Evolutionary conservation across 495 filamentous ascomycete species (phyloP), one percentile per base, ranked within the genome.

Genomic region (Lasiosphaeria ovina): DNA sequence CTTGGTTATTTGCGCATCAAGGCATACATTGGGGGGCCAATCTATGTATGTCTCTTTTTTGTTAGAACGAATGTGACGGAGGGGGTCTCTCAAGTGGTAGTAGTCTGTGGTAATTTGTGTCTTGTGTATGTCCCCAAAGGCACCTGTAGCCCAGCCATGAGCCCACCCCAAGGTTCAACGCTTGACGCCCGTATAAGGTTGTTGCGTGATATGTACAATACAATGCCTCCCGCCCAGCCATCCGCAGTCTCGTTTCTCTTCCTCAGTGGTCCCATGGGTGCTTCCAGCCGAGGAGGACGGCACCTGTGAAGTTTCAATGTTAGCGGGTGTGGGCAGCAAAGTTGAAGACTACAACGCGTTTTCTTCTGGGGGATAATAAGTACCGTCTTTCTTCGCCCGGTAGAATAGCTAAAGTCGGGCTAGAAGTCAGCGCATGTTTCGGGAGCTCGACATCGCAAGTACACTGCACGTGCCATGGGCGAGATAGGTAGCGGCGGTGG

Each of bases 201-300:
- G 24, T 2, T 24, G 24, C 24, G 24, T 24, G 24, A 50, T 67
- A 67, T 69, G 60, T 65, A 67, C 64, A 68, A 47, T 48, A 31
- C 24, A 24, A 24, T 24, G 24, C 24, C 24, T 24, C 24, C 24
- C 24, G 24, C 24, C 24, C 2, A 24, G 24, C 24, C 24, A 24
- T 24, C 24, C 24, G 1, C 24, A 24, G 24, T 24, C 24, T 24
- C 24, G 24, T 24, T 24, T 24, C 40, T 16, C 50, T n/a, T 51
- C 32, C 49, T 70, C 58, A 98, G 79, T 99, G 95, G 66, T 99
- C 94, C 95, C 95, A 99, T 55, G 94, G 95, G 72, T 98, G 95
- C 77, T 90, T 98, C 90, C 87, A 93, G 66, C 94, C 94, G 60
- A 99, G 66, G 56, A 99, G 77, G 36, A 85, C 94, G 12, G 94